Evolutionary conservation across 495 filamentous ascomycete species (phyloP), one percentile per base, ranked within the genome.

Genomic region (Talaromyces liani): DNA sequence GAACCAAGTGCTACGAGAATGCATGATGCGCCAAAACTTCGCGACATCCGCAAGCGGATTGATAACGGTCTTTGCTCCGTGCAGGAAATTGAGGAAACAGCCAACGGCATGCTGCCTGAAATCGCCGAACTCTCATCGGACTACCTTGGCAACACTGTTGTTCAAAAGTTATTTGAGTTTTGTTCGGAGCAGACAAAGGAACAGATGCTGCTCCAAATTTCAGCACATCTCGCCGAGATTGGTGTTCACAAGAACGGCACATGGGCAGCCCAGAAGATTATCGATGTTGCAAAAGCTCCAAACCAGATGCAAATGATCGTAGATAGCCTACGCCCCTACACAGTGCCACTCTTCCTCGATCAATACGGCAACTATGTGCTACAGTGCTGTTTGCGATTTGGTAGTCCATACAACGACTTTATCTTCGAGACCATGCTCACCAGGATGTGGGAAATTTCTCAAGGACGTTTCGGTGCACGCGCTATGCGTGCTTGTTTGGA

Each of bases 251-350:
- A 98, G 81, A 98, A 98, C 68, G 94, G 94, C 49, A 98, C 94
- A 5, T 98, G 94, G 94, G 94, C 94, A 63, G 94, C 93, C 0
- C 94, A 98, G 75, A 98, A 98, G 84, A 98, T 98, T 68, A 97
- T 98, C 66, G 94, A 98, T 73, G 91, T 96, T 20, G 90, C 91
- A 66, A 88, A 92, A 73, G 90, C 88, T 2, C 88, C 90, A 5
- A 81, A 82, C 59, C 92, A 98, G 78, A 93, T 92, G 86, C 76
- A 82, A 36, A 81, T 91, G 72, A 92, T 97, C 67, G 88, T 95
- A 31, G 85, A 96, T 64, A 82, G 88, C 65, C 80, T 98, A 31
- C 86, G 89, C 8, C 87, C 91, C 1, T 97, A 95, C 76, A 90
- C 88, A 5, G 84, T 97, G 25, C 89, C 92, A 3, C 79, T 97